phyloP scores from a whole-genome alignment of 2,329 filamentous ascomycete genomes.

The Lecanicillium sp. region DNA sequence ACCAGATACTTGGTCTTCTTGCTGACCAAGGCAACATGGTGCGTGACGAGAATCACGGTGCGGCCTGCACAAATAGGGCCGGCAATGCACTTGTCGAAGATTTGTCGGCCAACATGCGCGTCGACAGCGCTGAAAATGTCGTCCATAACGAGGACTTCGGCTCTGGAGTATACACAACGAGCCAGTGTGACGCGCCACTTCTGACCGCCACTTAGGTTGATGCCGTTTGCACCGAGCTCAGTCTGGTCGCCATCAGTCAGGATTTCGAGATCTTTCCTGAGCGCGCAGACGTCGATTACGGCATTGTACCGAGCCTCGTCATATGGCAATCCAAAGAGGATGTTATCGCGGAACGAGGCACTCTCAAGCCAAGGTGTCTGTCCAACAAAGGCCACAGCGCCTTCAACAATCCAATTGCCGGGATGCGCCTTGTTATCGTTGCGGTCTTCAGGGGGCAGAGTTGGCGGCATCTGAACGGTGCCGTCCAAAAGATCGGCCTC shows the following conservation, averaged over 20 bases:
- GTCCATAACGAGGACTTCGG: constrained; percentile 69
- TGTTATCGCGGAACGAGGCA: constrained; percentile 69
- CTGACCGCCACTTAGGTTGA: constrained; percentile 78
- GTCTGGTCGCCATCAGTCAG: constrained; percentile 70
- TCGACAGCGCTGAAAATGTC: constrained; percentile 82
- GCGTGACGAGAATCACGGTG: constrained; percentile 73
- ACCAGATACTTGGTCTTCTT: constrained; percentile 67
- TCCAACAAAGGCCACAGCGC: constrained; percentile 65
- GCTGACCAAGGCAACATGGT: constrained; percentile 67
- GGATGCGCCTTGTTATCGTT: constrained; percentile 55
- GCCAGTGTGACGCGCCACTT: constrained; percentile 77
- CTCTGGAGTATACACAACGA: constrained; percentile 70
- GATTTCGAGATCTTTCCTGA: constrained; percentile 70
- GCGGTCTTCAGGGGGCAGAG: constrained; percentile 44
- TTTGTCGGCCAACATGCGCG: constrained; percentile 70
- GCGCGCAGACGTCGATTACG: constrained; percentile 64
- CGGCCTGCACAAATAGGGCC: constrained; percentile 62
- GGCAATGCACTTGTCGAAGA: constrained; percentile 68
- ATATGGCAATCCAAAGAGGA: constrained; percentile 66
- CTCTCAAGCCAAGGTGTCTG: constrained; percentile 86
- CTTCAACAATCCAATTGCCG: constrained; percentile 61
- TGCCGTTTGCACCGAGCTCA: constrained; percentile 76
- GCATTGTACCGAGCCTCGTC: constrained; percentile 62
- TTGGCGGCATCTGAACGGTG: constrained; percentile 45
- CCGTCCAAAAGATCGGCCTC: constrained; percentile 65